phyloP scores from a whole-genome alignment of 2,329 filamentous ascomycete species.

The Fonsecaea monophora region DNA sequence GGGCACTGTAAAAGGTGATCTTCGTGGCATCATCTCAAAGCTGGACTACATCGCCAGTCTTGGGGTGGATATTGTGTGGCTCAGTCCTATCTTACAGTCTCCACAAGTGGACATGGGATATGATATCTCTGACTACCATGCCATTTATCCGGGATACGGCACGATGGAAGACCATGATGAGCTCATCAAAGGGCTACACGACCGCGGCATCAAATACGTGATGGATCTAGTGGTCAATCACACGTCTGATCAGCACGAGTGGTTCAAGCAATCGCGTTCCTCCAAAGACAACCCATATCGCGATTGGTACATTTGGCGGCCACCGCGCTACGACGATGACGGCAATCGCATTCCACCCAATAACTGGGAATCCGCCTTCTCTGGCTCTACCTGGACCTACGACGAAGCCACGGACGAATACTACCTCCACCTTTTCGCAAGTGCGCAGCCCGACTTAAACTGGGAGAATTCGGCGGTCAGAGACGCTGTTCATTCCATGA shows the following conservation, averaged over 20 bases:
- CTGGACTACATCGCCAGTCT: conserved; percentile 69
- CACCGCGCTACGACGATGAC: conserved; percentile 56
- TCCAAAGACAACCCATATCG: conserved; percentile 68
- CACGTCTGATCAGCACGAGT: conserved; percentile 55
- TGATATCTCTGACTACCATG: conserved; percentile 52
- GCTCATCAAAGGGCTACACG: conserved; percentile 53
- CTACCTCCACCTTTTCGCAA: conserved; percentile 77
- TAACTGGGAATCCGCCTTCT: conserved; percentile 66
- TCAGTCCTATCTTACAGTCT: conserved; percentile 59
- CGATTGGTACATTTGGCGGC: conserved; percentile 70
- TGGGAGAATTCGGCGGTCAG: conserved; percentile 76
- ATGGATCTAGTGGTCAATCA: conserved; percentile 58
- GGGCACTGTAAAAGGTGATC: conserved; percentile 66
- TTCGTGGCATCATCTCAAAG: conserved; percentile 69
- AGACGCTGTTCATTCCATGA: conserved; percentile 72
- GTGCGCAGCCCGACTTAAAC: conserved; percentile 82
- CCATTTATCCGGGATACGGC: conserved; percentile 57
- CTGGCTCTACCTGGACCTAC: conserved; percentile 59
- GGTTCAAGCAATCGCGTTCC: conserved; percentile 71
- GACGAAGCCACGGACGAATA: conserved; percentile 75
- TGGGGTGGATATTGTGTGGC: conserved; percentile 67
- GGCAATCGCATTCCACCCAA: conserved; percentile 73
- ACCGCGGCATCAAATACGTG: conserved; percentile 56
- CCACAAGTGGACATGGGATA: conserved; percentile 62
- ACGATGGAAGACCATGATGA: conserved; percentile 55